Evolutionary conservation across 345 rosid genomes (phyloP), one percentile per base, ranked within the genome.

Genomic region (Cardamine chenopodiifolia): DNA sequence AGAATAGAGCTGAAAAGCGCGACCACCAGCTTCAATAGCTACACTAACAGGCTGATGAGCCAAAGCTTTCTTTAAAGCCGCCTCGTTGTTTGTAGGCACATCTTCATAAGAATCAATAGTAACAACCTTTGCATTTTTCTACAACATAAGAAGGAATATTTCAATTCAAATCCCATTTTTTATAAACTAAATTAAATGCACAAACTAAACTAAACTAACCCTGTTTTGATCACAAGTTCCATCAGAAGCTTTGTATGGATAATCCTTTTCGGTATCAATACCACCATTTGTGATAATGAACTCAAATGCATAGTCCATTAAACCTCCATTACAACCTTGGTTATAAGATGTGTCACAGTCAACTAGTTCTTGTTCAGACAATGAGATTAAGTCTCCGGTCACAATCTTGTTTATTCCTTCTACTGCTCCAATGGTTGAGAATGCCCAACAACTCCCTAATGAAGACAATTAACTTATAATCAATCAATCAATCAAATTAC

Each of bases 381-480:
- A 80, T 1, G 83, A 52, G 73, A 92, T 81, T 26, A 95, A 34
- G 5, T 85, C 93, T 6, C 97, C 97, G 0, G 97, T 95, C 45
- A 86, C 90, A 7, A 95, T 86, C 83, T 90, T 75, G 88, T 90
- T 95, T 37, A 95, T 82, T 28, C 99, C 99, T 74, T 95, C 99
- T 79, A 95, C 97, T 0, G 97, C 89, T 22, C 92, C 96, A 55
- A 95, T 76, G 0, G 97, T 78, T 26, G 99, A 89, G 71, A 95
- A 95, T 0, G 99, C 99, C 99, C 99, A 95, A 86, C 99, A 95
- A 63, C 97, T 89, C 89, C 99, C 99, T 91, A 42, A 19, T 0
- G 0, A 59, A 71, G 0, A 66, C 15, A 29, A 65, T 66, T 55
- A 44, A 32, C 14, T 69, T 63, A 44, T 17, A 4, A 53, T 55